A percentile compares a stretch with the other conserved stretches of the same genome.
phyloP scores from a whole-genome alignment of 768 basidiomycete species.

The Lentinula detonsa region DNA sequence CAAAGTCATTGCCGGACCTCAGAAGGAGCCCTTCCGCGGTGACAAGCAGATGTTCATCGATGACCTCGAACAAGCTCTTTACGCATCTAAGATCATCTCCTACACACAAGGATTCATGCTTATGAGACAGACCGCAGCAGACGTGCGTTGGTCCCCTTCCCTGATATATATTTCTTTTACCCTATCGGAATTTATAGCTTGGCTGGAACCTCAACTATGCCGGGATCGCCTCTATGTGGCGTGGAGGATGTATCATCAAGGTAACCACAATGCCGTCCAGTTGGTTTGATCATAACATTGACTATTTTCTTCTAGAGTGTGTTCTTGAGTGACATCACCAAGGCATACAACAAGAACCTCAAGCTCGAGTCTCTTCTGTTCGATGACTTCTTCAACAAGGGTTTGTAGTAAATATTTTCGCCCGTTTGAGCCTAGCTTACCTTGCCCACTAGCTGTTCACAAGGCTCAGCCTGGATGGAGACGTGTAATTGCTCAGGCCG shows the following conservation, averaged over 20 bases:
- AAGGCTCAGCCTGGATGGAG: conserved; percentile 98
- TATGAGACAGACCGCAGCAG: conserved; percentile 96
- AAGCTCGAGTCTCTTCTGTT: conserved; percentile 90
- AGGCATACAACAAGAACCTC: conserved; percentile 82
- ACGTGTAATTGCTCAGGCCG: conserved; percentile 91
- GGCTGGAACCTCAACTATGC: conserved; percentile 95
- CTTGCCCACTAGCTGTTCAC: conserved; percentile 59
- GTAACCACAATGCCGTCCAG: conserved; percentile 23
- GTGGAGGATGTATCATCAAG: conserved; percentile 99
- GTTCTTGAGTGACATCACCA: conserved; percentile 89
- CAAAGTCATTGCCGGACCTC: conserved; percentile 86
- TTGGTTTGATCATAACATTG: conserved; percentile 12
- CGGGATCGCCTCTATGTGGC: conserved; percentile 99
- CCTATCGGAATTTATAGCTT: conserved; percentile 32
- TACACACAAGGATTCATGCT: conserved; percentile 99
- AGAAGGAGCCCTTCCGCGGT: conserved; percentile 90
- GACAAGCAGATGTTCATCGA: conserved; percentile 99
- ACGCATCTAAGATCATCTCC: conserved; percentile 99
- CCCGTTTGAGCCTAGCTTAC: conserved; percentile 2
- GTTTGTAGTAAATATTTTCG: conserved; percentile 24
- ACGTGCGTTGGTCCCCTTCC: conserved; percentile 34
- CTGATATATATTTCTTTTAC: neutral
- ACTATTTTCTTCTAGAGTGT: conserved; percentile 51
- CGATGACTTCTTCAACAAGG: conserved; percentile 97
- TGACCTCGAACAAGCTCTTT: conserved; percentile 97